Conservation (phyloP, 2,329 filamentous ascomycete species). For the Aspergillus carbonarius region DNA sequence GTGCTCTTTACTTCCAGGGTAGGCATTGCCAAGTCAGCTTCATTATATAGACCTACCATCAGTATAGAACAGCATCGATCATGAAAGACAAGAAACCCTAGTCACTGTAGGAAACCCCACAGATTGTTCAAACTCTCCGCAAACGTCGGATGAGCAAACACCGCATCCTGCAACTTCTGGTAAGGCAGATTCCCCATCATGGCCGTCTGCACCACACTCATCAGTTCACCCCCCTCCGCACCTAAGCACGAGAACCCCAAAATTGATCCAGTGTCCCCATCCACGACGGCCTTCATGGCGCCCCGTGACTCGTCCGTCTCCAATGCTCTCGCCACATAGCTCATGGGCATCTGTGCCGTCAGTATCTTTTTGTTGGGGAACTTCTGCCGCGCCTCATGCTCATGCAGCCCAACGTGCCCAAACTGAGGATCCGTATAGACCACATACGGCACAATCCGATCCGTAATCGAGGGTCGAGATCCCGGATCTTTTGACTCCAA, state of each 20-base stretch:
- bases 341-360: slow-evolving; percentile 7
- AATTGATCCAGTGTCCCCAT: background rate
- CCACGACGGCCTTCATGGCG: slow-evolving; percentile 8
- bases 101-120: slow-evolving; percentile 1
- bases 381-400: slow-evolving; percentile 5
- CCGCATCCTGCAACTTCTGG: background rate
- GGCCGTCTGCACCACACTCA: slow-evolving; percentile 8
- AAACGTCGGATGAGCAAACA: slow-evolving; percentile 4
- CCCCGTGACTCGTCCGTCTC: slow-evolving; percentile 6
- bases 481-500: background rate
- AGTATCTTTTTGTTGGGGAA: background rate
- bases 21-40: too few relatives aligned
- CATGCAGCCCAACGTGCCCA: slow-evolving; percentile 7
- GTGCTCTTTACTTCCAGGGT: too few relatives aligned
- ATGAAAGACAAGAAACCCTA: too few relatives aligned
- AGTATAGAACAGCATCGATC: too few relatives aligned
- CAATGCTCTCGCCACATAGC: slow-evolving; percentile 7
- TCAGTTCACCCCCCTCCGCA: slow-evolving; percentile 8
- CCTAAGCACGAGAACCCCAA: slow-evolving; percentile 7
- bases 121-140: slow-evolving; percentile 6
- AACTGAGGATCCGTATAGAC: slow-evolving; percentile 10
- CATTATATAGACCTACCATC: too few relatives aligned
- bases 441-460: slow-evolving; percentile 5
- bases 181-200: slow-evolving; percentile 7
- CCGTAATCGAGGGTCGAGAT: background rate